Evolutionary conservation across 225 moss, liverwort and hornwort species (phyloP), one percentile per base, ranked within the genome.

Genomic region (Anthoceros angustus): DNA sequence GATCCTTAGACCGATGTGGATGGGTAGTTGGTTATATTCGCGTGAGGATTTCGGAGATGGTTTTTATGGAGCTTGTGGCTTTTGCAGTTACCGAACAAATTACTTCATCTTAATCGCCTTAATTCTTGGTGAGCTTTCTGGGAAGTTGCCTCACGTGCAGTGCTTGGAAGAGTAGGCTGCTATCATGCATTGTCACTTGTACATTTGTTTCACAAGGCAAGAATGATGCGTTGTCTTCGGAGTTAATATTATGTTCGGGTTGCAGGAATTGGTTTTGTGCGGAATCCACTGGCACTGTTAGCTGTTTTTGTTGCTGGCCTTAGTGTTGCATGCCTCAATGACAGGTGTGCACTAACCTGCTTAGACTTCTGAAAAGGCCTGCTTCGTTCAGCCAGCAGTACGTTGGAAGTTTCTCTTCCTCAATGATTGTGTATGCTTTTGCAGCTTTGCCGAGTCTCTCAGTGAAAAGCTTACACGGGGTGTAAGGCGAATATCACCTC

Each of bases 11-110:
- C 32, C 2, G 32, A 32, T 32, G 4, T 32, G 32, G 32, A 32
- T 32, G 4, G 32, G 32, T 32, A 32, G 32, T 32, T 32, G 32
- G 32, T 32, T 32, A 32, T 32, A 4, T 32, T 32, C 4, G 32
- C 32, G 1, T 32, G 32, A 32, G 2, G 32, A 32, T 32, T 32
- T 32, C n/a, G 32, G 32, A 32, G 32, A 32, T 32, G 32, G 18
- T 55, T 55, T 20, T 55, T 20, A 48, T 48, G 46, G 55, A 23
- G 18, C 16, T 55, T 46, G 18, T 66, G 39, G 43, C n/a, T 68
- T 70, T 63, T 69, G 75, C 80, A 82, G 82, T 71, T 86, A 86
- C 61, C 86, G 83, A 70, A 80, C 86, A 64, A 86, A 86, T 67
- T 86, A 86, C 70, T 83, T 86, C 63, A 20, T 86, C 69, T 72